Conservation (phyloP, 73 alveolate genomes). For the Tetrahymena thermophila region DNA sequence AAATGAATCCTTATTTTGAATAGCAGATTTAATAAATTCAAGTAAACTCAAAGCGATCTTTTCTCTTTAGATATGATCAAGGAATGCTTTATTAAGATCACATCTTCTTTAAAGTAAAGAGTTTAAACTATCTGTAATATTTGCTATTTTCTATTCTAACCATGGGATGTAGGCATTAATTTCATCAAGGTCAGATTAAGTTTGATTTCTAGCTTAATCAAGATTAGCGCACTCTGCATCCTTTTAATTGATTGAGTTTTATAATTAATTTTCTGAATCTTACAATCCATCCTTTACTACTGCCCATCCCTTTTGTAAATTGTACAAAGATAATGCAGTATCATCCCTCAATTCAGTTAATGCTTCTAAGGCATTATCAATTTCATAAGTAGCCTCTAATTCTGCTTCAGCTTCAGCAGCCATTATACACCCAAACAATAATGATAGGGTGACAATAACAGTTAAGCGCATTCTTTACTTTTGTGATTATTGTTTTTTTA, state of each 20-base stretch:
- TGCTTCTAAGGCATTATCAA: not conserved
- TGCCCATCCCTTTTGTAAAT: not conserved
- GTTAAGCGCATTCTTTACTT: not conserved
- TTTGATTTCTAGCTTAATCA: not conserved
- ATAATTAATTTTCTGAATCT: not conserved
- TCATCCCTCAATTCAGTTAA: not conserved
- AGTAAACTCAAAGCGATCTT: not conserved
- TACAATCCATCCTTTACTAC: not conserved
- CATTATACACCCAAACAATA: not conserved
- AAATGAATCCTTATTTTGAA: not conserved
- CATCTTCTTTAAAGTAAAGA: not conserved
- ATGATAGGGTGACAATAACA: not conserved
- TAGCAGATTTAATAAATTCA: not conserved
- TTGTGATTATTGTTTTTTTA: not conserved
- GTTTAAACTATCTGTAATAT: not conserved
- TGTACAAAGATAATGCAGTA: not conserved
- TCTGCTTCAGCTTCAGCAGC: not conserved
- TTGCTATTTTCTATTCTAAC: not conserved
- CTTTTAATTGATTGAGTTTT: not conserved
- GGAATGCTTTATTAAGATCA: not conserved
- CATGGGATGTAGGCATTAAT: not conserved
- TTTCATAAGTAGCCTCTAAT: not conserved
- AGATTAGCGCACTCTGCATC: not conserved
- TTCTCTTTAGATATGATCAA: not conserved
- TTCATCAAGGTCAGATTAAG: not conserved